A percentile compares a stretch with the other conserved stretches of the same genome.
Conservation (phyloP, 75 land plant genomes). For the Ceratopteris richardii region DNA sequence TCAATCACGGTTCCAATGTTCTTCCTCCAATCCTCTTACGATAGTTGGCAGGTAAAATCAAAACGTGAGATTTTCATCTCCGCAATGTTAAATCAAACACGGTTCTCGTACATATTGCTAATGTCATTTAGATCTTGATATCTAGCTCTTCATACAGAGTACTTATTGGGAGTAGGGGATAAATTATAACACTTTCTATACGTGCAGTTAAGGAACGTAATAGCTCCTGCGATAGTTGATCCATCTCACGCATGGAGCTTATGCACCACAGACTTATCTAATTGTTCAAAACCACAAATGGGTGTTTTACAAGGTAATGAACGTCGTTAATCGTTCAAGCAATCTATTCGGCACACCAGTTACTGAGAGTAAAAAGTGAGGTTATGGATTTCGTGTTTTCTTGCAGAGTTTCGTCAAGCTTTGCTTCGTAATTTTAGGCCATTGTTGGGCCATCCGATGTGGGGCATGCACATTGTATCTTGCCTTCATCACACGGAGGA, state of each 20-base stretch:
- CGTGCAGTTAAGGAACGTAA: not conserved
- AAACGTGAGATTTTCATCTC: no score
- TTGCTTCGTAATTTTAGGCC: slow-evolving; percentile 3
- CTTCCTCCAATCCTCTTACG: slow-evolving; percentile 19
- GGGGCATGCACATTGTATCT: slow-evolving; percentile 20
- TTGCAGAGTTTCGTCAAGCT: slow-evolving; percentile 8
- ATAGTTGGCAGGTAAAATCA: slow-evolving; percentile 31
- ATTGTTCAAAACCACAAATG: slow-evolving; percentile 12
- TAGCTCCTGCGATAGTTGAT: slow-evolving; percentile 4
- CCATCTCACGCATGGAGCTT: slow-evolving; percentile 12
- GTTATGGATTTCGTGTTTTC: no score
- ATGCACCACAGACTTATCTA: slow-evolving; percentile 13
- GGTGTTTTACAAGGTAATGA: slow-evolving; percentile 12
- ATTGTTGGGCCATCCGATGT: no score
- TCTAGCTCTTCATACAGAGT: no score
- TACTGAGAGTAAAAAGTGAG: no score
- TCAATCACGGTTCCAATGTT: slow-evolving; percentile 21
- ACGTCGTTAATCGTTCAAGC: no score
- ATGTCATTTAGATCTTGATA: no score
- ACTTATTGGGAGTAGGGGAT: no score
- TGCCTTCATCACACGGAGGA: slow-evolving; percentile 23
- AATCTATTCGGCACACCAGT: no score
- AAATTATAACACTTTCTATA: no score
- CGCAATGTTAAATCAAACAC: no score
- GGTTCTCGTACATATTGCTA: no score